Evolutionary conservation across 1,284 basidiomycete species (phyloP).

Genomic region (Ceratobasidium sp.): DNA sequence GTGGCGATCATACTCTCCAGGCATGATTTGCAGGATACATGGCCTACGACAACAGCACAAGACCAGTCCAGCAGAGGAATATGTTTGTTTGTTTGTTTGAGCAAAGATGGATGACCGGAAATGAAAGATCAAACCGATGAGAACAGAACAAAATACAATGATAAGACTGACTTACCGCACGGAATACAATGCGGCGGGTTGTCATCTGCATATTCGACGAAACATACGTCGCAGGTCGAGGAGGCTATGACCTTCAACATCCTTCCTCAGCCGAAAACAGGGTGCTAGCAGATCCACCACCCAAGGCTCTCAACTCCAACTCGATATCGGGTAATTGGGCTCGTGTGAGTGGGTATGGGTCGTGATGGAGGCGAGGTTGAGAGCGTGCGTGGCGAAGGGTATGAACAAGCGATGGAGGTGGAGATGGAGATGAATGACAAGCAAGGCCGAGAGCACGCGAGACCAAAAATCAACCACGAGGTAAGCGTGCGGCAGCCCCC

Average conservation of each 20-base stretch:
- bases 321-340: conserved; percentile 3
- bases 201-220: conserved; percentile 42
- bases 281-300: background rate
- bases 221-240: conserved; percentile 44
- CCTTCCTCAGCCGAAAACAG: conserved; percentile 1
- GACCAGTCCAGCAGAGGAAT: background rate
- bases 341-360: background rate
- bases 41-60: conserved; percentile 17
- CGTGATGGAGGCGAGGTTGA: conserved; percentile 1
- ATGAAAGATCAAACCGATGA: background rate
- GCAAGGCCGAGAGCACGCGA: conserved; percentile 13
- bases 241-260: conserved; percentile 45
- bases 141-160: background rate
- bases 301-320: conserved; percentile 16
- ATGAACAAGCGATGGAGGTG: background rate
- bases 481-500: conserved; percentile 13
- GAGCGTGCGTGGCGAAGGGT: conserved; percentile 36
- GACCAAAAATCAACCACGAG: conserved; percentile 38
- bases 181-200: conserved; percentile 45
- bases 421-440: background rate
- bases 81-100: conserved; percentile 1
- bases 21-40: conserved; percentile 45
- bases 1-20: conserved; percentile 44
- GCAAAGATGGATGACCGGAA: background rate
- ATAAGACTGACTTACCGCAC: conserved; percentile 19